Base-by-base conservation (phyloP, 2,329 filamentous ascomycete genomes). In the Nemania serpens region DNA sequence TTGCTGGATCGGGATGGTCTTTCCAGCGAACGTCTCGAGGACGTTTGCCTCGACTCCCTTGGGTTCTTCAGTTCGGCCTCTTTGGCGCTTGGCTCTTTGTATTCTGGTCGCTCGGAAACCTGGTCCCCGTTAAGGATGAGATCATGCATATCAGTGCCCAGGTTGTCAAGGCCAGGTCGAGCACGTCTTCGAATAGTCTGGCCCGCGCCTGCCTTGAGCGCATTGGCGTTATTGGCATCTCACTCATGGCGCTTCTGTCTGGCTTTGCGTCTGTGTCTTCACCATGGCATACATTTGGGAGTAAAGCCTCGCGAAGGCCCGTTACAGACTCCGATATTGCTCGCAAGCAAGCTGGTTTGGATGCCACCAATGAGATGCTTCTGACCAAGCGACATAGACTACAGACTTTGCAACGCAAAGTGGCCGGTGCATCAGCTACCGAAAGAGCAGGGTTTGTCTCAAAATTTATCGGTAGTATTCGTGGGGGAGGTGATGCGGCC, bases 181-280 rank as follows among this genome's bases (percentile, higher is more conserved):
- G 57, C 74, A 76, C 53, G 68, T 79, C 17, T 68, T 73, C 57
- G 68, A 76, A 66, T 64, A 73, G 74, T 1, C 68, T 85, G 50
- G 79, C 79, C 15, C 76, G 82, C 45, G 85, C 82, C 9, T 88
- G 85, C 65, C 76, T 89, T 37, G 85, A 88, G 73, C 77, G 92
- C 46, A 87, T 96, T 25, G 92, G 91, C 12, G 88, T 96, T 42
- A 91, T 96, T 64, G 92, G 92, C 3, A 92, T 95, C 58, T 88
- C 89, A 49, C 77, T 95, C 55, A 96, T 96, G 91, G 92, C 91
- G 15, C 82, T 93, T 13, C 79, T 96, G n/a, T 91, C 91, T 6
- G 92, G 92, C 0, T 96, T 96, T 70, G 92, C 92, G 5, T 91
- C 91, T n/a, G 90, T 96, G 36, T 93, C 90, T 22, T 89, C 90